A percentile compares a stretch with the other conserved stretches of the same genome.
phyloP scores from a whole-genome alignment of 176 grass and related monocot species.

The Aegilops tauschii region DNA sequence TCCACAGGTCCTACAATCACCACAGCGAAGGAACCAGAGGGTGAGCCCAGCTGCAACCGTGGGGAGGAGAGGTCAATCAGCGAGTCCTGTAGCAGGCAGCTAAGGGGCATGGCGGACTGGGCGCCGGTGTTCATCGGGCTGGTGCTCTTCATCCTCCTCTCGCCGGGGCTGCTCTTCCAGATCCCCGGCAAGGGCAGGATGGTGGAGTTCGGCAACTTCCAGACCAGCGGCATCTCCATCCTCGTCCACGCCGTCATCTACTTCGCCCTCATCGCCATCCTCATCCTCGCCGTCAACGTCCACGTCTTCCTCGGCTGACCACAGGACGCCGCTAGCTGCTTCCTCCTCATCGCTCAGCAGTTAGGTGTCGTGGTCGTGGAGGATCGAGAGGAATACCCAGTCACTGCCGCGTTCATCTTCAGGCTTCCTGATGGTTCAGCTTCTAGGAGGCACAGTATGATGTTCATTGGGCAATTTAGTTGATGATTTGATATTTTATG shows the following conservation, averaged over 20 bases:
- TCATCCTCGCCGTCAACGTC: constrained; percentile 71
- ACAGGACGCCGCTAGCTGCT: neutral
- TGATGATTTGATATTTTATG: neutral
- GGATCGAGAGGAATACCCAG: neutral
- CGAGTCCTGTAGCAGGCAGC: neutral
- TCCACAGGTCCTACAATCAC: constrained; percentile 14
- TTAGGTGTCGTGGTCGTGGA: constrained; percentile 21
- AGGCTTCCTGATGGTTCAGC: neutral
- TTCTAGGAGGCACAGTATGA: neutral
- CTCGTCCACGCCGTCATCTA: constrained; percentile 83
- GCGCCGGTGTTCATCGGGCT: constrained; percentile 72
- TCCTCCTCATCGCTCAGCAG: neutral
- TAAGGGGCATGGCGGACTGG: constrained; percentile 62
- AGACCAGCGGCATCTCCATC: constrained; percentile 82
- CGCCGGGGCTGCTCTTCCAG: constrained; percentile 81
- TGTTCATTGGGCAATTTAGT: neutral
- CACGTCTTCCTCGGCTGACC: constrained; percentile 60
- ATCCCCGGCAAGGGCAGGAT: constrained; percentile 61
- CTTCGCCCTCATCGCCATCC: constrained; percentile 81
- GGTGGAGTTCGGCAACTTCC: constrained; percentile 84
- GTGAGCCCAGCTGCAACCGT: neutral
- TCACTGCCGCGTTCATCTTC: neutral
- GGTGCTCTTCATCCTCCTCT: constrained; percentile 87
- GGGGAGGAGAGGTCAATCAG: neutral
- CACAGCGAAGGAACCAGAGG: neutral